phyloP scores from a whole-genome alignment of 2,329 filamentous ascomycete species.

The Fusarium liriodendri region DNA sequence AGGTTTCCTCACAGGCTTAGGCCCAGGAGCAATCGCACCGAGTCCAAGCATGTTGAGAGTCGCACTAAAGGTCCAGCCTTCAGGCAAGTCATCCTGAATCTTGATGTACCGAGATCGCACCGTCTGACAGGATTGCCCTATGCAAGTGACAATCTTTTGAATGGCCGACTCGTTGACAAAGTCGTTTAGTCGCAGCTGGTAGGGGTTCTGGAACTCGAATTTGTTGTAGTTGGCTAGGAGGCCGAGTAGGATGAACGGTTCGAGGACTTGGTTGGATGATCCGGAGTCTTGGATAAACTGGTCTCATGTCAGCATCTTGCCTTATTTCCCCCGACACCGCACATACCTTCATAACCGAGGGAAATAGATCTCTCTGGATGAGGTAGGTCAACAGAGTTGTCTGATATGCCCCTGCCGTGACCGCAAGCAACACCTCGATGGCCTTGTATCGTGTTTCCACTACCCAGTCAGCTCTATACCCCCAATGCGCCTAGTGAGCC shows the following conservation, averaged over 20 bases:
- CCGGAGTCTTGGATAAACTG: slow-evolving; percentile 87
- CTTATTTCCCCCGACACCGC: not conserved
- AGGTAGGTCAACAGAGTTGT: slow-evolving; percentile 95
- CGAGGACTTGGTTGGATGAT: slow-evolving; percentile 69
- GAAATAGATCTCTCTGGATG: slow-evolving; percentile 93
- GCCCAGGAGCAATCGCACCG: slow-evolving; percentile 76
- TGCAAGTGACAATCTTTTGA: slow-evolving; percentile 79
- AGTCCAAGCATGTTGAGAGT: slow-evolving; percentile 89
- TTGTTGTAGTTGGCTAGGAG: slow-evolving; percentile 98
- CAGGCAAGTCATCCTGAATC: slow-evolving; percentile 89
- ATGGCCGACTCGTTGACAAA: slow-evolving; percentile 95
- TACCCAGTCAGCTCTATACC: slow-evolving; percentile 51
- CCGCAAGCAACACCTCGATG: slow-evolving; percentile 81
- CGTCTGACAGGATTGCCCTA: slow-evolving; percentile 77
- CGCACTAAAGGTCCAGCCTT: slow-evolving; percentile 85
- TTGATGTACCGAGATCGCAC: slow-evolving; percentile 82
- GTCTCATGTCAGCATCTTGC: slow-evolving; percentile 2
- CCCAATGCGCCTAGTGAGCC: slow-evolving; percentile 43
- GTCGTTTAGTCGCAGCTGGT: slow-evolving; percentile 89
- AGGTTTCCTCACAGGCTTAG: slow-evolving; percentile 67
- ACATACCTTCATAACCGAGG: slow-evolving; percentile 89
- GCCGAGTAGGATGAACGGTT: slow-evolving; percentile 85
- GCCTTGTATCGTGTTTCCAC: slow-evolving; percentile 83
- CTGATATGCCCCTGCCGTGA: slow-evolving; percentile 94
- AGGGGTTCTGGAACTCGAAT: slow-evolving; percentile 98